A percentile compares a stretch with the other conserved stretches of the same genome.
Conservation (phyloP, 139 green algal genomes). For the Chlamydomonas sp. region DNA sequence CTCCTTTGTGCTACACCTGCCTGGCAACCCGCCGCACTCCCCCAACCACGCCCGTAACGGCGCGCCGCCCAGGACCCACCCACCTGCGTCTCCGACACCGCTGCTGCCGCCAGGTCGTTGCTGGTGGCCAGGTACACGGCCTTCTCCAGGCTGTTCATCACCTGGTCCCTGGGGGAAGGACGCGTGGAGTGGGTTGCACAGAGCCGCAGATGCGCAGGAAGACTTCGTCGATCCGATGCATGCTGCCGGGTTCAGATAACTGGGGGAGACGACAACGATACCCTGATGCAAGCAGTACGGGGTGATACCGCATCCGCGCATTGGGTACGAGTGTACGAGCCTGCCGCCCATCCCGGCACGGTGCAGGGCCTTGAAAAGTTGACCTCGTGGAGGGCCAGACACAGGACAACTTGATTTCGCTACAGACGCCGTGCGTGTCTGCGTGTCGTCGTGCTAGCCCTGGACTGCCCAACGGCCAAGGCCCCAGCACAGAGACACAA, state of each 20-base stretch:
- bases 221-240: neutral
- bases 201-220: neutral
- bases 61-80: neutral
- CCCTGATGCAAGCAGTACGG: no score
- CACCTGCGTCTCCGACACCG: slow-evolving; percentile 35
- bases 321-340: no score
- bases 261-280: neutral
- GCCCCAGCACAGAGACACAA: no score
- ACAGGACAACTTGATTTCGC: no score
- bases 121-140: slow-evolving; percentile 81
- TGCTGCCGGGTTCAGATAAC: neutral
- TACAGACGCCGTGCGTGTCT: no score
- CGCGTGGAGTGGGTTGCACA: neutral
- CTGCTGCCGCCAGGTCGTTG: slow-evolving; percentile 77
- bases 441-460: no score
- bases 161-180: slow-evolving; percentile 69
- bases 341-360: no score
- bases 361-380: no score
- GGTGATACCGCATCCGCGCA: no score
- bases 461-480: no score
- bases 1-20: neutral
- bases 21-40: neutral
- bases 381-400: no score
- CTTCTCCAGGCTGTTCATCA: slow-evolving; percentile 93
- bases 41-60: neutral